Conservation (phyloP, 1,284 basidiomycete species). For the Pseudozyma tsukubaensis region DNA sequence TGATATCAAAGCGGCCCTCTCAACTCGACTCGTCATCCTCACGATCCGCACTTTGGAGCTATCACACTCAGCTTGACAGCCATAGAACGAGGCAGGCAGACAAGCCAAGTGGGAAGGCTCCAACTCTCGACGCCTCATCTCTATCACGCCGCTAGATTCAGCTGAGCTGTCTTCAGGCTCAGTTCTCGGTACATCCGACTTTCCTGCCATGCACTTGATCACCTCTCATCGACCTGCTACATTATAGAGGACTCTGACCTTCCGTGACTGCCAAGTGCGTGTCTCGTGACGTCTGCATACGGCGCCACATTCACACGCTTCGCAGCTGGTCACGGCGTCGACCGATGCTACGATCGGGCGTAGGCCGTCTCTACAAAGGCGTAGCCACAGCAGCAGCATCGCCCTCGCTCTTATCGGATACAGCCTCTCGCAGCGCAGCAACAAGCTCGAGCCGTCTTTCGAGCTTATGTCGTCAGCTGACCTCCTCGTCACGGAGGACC, state of each 20-base stretch:
- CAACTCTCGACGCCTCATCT: not conserved
- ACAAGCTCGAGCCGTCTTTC: not conserved
- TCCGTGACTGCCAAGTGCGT: slow-evolving; percentile 8
- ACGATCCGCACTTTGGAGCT: no score
- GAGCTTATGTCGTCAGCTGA: not conserved
- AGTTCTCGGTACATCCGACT: slow-evolving; percentile 14
- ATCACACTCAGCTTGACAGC: no score
- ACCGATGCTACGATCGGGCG: slow-evolving; percentile 42
- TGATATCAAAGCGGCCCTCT: no score
- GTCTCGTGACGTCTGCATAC: slow-evolving; percentile 11
- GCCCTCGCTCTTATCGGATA: not conserved
- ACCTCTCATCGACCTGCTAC: not conserved
- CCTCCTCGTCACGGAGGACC: not conserved
- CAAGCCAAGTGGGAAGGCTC: not conserved
- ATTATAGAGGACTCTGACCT: not conserved
- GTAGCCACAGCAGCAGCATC: slow-evolving; percentile 22
- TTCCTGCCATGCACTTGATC: slow-evolving; percentile 16
- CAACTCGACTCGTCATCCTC: no score
- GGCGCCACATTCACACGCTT: slow-evolving; percentile 15
- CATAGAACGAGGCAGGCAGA: no score
- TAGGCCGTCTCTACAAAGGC: slow-evolving; percentile 26
- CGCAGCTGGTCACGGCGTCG: slow-evolving; percentile 14
- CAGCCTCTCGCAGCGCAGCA: not conserved
- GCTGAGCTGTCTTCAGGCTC: slow-evolving; percentile 1
- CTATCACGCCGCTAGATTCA: not conserved